Base-by-base conservation (phyloP, 129 eudicot genomes). In the Centrapalus pauciflorus region DNA sequence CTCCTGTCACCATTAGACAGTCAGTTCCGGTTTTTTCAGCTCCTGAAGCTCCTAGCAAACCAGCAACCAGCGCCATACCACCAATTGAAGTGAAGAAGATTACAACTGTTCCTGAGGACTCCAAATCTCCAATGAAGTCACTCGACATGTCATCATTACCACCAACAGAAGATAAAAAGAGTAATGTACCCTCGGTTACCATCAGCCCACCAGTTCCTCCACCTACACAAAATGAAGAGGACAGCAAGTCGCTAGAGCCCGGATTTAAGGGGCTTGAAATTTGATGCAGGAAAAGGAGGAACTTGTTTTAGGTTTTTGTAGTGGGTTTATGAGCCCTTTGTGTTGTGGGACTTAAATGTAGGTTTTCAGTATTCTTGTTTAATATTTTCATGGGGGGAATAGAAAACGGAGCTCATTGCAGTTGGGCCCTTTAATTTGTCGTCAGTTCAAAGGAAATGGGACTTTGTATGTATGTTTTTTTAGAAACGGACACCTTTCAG, bases 1-100 rank as follows among this genome's bases (percentile, higher is more conserved):
- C 85, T 61, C 81, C 85, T 4, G 85, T 80, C 20, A 76, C 78
- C 50, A 20, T 75, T 35, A 58, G 79, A 43, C 79, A 74, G 23
- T 40, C 73, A 0, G 52, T 74, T 21, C 73, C 79, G 1, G 59
- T 51, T 26, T 75, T 46, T 24, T 57, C 67, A 32, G 68, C 73
- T 74, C 58, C 67, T 6, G 57, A 41, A 38, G 33, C 66, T 32
- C 77, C 77, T 13, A 54, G 50, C 26, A 52, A 34, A 63, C 52
- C 73, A 33, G 43, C 12, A 32, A 17, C 61, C 30, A 24, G 34
- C 34, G 19, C 61, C 28, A 13, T 50, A 23, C 11, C 50, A 14
- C 33, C 51, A 35, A 2, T 16, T 35, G 73, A 68, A 38, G 73
- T 26, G 13, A 27, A 32, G 32, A 17, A 49, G 20, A 66, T 11